These are phyloP conservation scores for Piper longum DNA, from an alignment of 164 flowering plant genomes.

Conservation along the genomic window DNA sequence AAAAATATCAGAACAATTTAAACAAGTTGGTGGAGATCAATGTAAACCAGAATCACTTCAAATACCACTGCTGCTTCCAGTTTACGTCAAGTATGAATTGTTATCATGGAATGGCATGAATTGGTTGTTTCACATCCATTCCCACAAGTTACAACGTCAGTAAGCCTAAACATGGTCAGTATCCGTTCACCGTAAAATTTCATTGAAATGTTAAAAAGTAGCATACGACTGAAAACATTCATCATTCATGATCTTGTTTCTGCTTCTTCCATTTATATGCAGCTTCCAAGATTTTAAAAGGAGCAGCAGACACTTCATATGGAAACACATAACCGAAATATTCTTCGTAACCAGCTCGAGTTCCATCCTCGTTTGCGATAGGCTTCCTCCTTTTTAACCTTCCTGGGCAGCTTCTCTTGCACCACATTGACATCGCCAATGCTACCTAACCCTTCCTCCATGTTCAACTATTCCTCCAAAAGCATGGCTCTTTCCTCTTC, in stretches of 20 bases:
- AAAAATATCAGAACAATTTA: no score
- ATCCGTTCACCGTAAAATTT: no score
- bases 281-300: slow-evolving; percentile 68
- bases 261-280: slow-evolving; percentile 91
- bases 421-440: slow-evolving; percentile 63
- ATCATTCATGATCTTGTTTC: slow-evolving; percentile 15
- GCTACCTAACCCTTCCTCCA: slow-evolving; percentile 58
- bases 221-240: no score
- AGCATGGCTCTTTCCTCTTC: slow-evolving; percentile 93
- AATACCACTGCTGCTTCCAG: no score
- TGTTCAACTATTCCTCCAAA: slow-evolving; percentile 70
- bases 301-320: slow-evolving; percentile 46
- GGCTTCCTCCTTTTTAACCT: slow-evolving; percentile 66
- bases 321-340: slow-evolving; percentile 79
- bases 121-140: no score
- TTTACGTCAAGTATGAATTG: no score
- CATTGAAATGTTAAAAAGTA: no score
- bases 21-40: no score
- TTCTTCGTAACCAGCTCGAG: slow-evolving; percentile 72
- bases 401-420: slow-evolving; percentile 72
- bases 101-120: no score
- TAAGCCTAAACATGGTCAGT: no score
- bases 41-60: no score
- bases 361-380: slow-evolving; percentile 52
- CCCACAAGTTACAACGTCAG: no score